Percentiles rank a stretch among this genome's conserved stretches.
Evolutionary conservation across 345 rosid genomes (phyloP).

Genomic region (Anacardium occidentale): DNA sequence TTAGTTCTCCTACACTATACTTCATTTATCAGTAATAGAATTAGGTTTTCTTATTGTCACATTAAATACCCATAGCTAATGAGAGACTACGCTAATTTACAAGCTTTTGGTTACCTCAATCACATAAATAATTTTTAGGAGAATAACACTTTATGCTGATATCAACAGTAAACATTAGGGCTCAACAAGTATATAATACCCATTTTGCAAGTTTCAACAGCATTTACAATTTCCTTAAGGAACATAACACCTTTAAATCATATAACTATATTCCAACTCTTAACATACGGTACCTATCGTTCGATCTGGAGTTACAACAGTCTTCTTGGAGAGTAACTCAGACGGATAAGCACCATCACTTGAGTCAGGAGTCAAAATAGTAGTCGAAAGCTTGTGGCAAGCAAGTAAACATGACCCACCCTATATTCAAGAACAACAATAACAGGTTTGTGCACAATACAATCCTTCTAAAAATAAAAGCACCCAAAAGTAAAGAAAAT

Average conservation of each 20-base stretch:
- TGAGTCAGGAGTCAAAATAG: constrained; percentile 57
- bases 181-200: too few species aligned
- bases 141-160: too few species aligned
- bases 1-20: too few species aligned
- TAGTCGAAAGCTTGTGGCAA: constrained; percentile 48
- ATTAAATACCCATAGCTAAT: too few species aligned
- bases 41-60: too few species aligned
- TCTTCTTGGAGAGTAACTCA: constrained; percentile 53
- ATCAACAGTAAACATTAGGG: too few species aligned
- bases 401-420: constrained; percentile 37
- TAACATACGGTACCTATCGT: constrained; percentile 55
- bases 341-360: constrained; percentile 54
- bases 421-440: constrained; percentile 32
- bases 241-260: neutral
- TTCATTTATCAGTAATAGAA: too few species aligned
- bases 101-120: too few species aligned
- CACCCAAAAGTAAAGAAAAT: neutral
- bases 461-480: neutral
- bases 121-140: too few species aligned
- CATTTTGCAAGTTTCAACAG: too few species aligned
- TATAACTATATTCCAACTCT: neutral
- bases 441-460: neutral
- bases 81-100: too few species aligned
- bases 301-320: constrained; percentile 46
- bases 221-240: constrained; percentile 1